Evolutionary conservation across 1,284 basidiomycete species (phyloP).

Genomic region (Sanghuangporus baumii): DNA sequence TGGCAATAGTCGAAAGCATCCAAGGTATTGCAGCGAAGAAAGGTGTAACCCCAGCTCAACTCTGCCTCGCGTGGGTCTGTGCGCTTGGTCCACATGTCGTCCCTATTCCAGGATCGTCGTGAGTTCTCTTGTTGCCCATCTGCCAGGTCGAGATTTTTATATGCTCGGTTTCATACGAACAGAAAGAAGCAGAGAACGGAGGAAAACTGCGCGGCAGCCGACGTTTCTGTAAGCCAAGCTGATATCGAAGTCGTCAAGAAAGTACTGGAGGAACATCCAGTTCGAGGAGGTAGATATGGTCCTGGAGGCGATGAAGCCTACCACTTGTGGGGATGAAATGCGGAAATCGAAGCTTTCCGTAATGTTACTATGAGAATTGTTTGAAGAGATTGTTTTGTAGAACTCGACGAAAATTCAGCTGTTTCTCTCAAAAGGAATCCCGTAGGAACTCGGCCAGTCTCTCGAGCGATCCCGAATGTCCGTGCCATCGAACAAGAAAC

Average conservation of each 20-base stretch:
- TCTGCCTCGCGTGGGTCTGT: slow-evolving; percentile 54
- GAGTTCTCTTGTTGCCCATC: slow-evolving; percentile 1
- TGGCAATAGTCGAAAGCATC: slow-evolving; percentile 44
- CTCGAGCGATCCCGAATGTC: too few species aligned
- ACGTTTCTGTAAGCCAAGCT: slow-evolving; percentile 29
- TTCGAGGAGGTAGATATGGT: slow-evolving; percentile 20
- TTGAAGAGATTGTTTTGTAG: too few species aligned
- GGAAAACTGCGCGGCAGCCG: slow-evolving; percentile 32
- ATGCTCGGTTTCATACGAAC: not conserved
- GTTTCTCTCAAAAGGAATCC: too few species aligned
- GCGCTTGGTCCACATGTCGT: slow-evolving; percentile 35
- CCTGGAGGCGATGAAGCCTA: not conserved
- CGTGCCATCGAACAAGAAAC: too few species aligned
- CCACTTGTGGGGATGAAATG: slow-evolving; percentile 4
- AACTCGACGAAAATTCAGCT: too few species aligned
- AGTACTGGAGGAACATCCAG: slow-evolving; percentile 19
- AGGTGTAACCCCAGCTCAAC: slow-evolving; percentile 45
- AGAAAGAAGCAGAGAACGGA: slow-evolving; percentile 30
- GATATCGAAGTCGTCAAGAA: slow-evolving; percentile 29
- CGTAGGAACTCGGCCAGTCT: too few species aligned
- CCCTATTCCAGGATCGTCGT: slow-evolving; percentile 42
- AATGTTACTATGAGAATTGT: too few species aligned
- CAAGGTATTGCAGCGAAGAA: slow-evolving; percentile 40
- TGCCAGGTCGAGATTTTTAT: not conserved
- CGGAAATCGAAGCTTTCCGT: not conserved